Conservation (phyloP, 257 asterid genomes). For the Solanum verrucosum region DNA sequence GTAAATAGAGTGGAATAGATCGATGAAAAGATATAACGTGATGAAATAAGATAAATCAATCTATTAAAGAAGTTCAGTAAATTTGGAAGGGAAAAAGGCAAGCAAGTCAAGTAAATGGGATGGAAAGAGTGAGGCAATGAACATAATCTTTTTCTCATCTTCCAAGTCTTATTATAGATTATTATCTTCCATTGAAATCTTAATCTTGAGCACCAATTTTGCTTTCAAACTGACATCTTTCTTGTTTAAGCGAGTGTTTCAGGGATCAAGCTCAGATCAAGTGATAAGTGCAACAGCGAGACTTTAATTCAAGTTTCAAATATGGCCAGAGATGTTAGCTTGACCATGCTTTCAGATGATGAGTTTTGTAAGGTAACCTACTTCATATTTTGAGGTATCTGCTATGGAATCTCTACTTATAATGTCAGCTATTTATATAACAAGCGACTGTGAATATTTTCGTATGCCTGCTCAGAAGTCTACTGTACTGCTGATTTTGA, state of each 20-base stretch:
- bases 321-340: conserved; percentile 25
- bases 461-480: neutral
- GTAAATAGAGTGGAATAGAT: neutral
- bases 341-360: conserved; percentile 31
- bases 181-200: neutral
- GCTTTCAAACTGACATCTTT: neutral
- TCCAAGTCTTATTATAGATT: neutral
- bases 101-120: neutral
- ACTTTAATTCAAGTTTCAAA: conserved; percentile 25
- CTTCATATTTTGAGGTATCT: neutral
- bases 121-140: neutral
- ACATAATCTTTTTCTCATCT: neutral
- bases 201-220: neutral
- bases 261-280: conserved; percentile 33
- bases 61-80: neutral
- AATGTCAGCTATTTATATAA: neutral
- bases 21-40: neutral
- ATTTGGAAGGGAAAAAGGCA: neutral
- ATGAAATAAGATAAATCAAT: neutral
- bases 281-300: conserved; percentile 21
- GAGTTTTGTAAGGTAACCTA: conserved; percentile 33
- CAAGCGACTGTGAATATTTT: neutral
- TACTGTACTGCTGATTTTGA: neutral
- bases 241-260: conserved; percentile 5
- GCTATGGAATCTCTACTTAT: neutral